Evolutionary conservation across 2,329 filamentous ascomycete genomes (phyloP).

Genomic region (Fusarium drepaniforme): DNA sequence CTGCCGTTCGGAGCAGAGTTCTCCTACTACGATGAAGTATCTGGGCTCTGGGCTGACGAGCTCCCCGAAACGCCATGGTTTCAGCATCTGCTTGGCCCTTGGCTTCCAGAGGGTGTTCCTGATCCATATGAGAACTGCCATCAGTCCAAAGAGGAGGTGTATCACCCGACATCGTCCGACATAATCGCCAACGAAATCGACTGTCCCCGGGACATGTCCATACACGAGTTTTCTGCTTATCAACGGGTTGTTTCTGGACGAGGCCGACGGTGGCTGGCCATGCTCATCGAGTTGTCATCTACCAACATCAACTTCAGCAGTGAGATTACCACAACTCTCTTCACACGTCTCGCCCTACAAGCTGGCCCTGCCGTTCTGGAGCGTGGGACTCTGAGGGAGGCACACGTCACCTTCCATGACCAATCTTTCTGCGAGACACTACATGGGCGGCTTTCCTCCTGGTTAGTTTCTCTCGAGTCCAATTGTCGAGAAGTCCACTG

Average conservation of each 20-base stretch:
- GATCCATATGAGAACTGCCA: slow-evolving; percentile 25
- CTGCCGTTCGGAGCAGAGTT: slow-evolving; percentile 30
- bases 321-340: slow-evolving; percentile 60
- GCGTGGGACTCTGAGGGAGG: slow-evolving; percentile 53
- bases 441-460: slow-evolving; percentile 57
- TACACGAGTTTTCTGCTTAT: slow-evolving; percentile 66
- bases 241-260: slow-evolving; percentile 61
- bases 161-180: slow-evolving; percentile 65
- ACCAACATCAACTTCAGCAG: slow-evolving; percentile 71
- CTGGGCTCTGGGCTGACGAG: slow-evolving; percentile 26
- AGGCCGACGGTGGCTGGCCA: slow-evolving; percentile 60
- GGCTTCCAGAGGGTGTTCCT: slow-evolving; percentile 34
- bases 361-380: slow-evolving; percentile 59
- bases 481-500: slow-evolving; percentile 71
- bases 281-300: slow-evolving; percentile 63
- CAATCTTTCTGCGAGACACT: slow-evolving; percentile 61
- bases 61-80: slow-evolving; percentile 12
- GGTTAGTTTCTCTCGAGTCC: slow-evolving; percentile 57
- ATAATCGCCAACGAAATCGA: slow-evolving; percentile 61
- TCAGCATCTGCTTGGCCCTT: slow-evolving; percentile 35
- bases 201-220: slow-evolving; percentile 60
- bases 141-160: slow-evolving; percentile 4
- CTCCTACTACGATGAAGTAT: slow-evolving; percentile 28
- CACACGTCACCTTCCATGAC: slow-evolving; percentile 65
- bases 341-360: slow-evolving; percentile 66